Evolutionary conservation across 2,329 filamentous ascomycete species (phyloP).

Genomic region (Sclerotinia sclerotiorum): DNA sequence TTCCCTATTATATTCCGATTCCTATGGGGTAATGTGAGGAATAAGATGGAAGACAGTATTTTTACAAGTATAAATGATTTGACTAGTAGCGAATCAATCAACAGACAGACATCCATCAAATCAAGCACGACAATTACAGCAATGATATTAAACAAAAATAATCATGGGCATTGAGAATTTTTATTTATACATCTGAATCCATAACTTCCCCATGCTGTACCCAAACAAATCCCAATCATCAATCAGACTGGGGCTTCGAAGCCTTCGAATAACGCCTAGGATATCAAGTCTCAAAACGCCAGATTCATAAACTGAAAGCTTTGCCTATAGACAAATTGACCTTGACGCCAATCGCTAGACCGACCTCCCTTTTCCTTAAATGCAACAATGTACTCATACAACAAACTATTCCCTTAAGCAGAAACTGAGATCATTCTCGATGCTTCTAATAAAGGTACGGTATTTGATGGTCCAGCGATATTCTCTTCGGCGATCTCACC

Average conservation of each 20-base stretch:
- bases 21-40: no score
- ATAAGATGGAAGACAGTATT: no score
- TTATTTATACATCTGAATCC: slow-evolving; percentile 2
- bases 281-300: slow-evolving; percentile 20
- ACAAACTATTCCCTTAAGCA: slow-evolving; percentile 6
- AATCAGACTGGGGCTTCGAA: not conserved
- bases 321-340: not conserved
- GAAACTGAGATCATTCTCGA: slow-evolving; percentile 20
- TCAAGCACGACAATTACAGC: not conserved
- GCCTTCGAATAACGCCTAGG: slow-evolving; percentile 12
- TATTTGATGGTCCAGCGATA: slow-evolving; percentile 6
- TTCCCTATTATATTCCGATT: no score
- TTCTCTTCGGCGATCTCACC: slow-evolving; percentile 53
- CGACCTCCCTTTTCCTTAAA: slow-evolving; percentile 12
- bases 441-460: slow-evolving; percentile 19
- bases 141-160: not conserved
- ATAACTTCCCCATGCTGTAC: not conserved
- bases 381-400: slow-evolving; percentile 20
- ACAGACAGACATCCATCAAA: not conserved
- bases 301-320: slow-evolving; percentile 14
- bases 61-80: not conserved
- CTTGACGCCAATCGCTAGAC: slow-evolving; percentile 16
- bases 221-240: slow-evolving; percentile 5
- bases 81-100: not conserved
- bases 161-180: slow-evolving; percentile 4